Evolutionary conservation across 2,329 filamentous ascomycete genomes (phyloP).

Genomic region (Emergomyces orientalis): DNA sequence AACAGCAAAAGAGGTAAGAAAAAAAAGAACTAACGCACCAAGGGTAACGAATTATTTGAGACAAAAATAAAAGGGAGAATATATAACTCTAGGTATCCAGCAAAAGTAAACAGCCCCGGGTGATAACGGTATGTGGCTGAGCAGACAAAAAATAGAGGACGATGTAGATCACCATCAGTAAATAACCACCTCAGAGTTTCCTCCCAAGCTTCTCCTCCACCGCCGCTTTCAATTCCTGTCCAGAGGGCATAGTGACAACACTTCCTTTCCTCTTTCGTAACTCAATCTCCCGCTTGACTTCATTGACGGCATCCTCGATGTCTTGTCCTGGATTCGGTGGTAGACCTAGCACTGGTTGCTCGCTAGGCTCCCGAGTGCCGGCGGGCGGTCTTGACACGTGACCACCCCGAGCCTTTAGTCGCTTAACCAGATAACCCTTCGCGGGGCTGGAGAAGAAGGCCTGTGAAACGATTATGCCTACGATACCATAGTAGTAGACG

Average conservation of each 20-base stretch:
- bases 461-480: slow-evolving; percentile 56
- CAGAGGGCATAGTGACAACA: slow-evolving; percentile 36
- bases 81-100: no score
- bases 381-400: slow-evolving; percentile 19
- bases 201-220: slow-evolving; percentile 44
- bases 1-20: neutral
- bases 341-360: slow-evolving; percentile 64
- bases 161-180: neutral
- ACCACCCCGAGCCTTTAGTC: slow-evolving; percentile 47
- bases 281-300: slow-evolving; percentile 66
- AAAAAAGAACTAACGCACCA: no score
- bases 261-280: slow-evolving; percentile 43
- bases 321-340: slow-evolving; percentile 67
- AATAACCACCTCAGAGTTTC: slow-evolving; percentile 27
- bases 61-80: no score
- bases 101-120: no score
- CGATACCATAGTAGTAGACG: slow-evolving; percentile 78
- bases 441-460: slow-evolving; percentile 72
- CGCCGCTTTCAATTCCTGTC: slow-evolving; percentile 44
- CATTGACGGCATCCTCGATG: slow-evolving; percentile 65
- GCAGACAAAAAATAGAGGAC: neutral
- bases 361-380: slow-evolving; percentile 15
- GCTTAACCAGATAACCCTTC: slow-evolving; percentile 51
- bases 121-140: neutral
- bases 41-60: no score